These are phyloP conservation scores for Beauveria varroae DNA, from an alignment of 2,329 filamentous ascomycete species.

Conservation along the genomic window DNA sequence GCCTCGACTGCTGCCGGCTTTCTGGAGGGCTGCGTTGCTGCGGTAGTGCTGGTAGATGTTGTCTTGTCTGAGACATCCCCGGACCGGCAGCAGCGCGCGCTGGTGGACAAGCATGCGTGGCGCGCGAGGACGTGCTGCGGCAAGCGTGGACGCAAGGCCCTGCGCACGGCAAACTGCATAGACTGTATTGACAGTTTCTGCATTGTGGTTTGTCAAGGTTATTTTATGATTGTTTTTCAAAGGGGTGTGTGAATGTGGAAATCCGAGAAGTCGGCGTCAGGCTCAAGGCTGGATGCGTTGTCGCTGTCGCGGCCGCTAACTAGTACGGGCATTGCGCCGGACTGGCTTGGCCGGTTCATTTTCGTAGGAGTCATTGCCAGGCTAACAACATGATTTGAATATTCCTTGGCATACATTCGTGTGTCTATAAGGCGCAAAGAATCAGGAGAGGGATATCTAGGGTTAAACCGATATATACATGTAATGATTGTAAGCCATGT, in stretches of 20 bases:
- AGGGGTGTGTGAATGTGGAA: too few relatives aligned
- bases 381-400: too few relatives aligned
- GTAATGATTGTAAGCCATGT: too few relatives aligned
- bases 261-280: too few relatives aligned
- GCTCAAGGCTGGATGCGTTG: too few relatives aligned
- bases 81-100: background rate
- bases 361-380: background rate
- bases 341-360: conserved; percentile 1
- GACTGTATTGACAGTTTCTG: background rate
- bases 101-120: background rate
- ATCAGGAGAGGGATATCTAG: too few relatives aligned
- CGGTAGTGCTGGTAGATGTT: background rate
- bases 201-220: background rate
- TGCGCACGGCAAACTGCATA: background rate
- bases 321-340: background rate
- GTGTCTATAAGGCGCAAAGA: too few relatives aligned
- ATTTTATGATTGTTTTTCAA: background rate
- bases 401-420: too few relatives aligned
- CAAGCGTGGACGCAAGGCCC: background rate
- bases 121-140: background rate
- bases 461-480: too few relatives aligned
- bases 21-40: background rate
- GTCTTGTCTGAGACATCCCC: background rate
- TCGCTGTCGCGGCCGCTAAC: background rate
- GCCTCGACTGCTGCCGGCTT: conserved; percentile 12